Evolutionary conservation across 306 rosid species (phyloP), one percentile per base, ranked within the genome.

Genomic region (Quercus mongolica): DNA sequence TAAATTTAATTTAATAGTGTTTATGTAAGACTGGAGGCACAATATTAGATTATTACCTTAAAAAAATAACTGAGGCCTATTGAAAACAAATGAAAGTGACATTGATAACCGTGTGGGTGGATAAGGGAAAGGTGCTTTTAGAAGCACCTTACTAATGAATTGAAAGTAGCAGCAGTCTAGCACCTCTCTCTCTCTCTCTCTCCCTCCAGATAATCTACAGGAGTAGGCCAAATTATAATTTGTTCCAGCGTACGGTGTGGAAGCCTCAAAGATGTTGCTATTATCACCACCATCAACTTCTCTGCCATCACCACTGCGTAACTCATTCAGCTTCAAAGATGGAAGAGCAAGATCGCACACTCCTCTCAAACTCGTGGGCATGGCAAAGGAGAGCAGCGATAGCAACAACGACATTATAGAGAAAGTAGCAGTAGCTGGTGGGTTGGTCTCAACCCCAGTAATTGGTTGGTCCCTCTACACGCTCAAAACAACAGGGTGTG

Each of bases 381-480:
- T 89, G 98, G 92, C 97, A 38, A 91, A 91, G 79, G 87, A 90
- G 49, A 78, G 79, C 76, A 88, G 92, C 74, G 87, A 87, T 19
- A 55, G 78, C 68, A 55, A 73, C 76, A 81, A 57, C 33, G 84
- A 83, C 65, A 10, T 74, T 20, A 38, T 68, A 51, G 97, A 93
- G 89, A 92, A 79, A 81, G 85, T 74, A n/a, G 97, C 94, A 13
- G 87, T 91, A 73, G 90, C 82, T 0, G 89, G 93, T 4, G 99
- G 99, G 15, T 74, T 95, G n/a, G 78, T 95, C 52, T 88, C 99
- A 46, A 56, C 84, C 6, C 97, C 98, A 2, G 94, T 95, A 18
- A 93, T 95, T 15, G 97, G 87, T 3, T 95, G 97, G 98, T 95
- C 99, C 1, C 98, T 95, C 44, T 95, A 85, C 89, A 89, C 98